Conservation (phyloP, 495 filamentous ascomycete species). For the Xylaria nigripes region DNA sequence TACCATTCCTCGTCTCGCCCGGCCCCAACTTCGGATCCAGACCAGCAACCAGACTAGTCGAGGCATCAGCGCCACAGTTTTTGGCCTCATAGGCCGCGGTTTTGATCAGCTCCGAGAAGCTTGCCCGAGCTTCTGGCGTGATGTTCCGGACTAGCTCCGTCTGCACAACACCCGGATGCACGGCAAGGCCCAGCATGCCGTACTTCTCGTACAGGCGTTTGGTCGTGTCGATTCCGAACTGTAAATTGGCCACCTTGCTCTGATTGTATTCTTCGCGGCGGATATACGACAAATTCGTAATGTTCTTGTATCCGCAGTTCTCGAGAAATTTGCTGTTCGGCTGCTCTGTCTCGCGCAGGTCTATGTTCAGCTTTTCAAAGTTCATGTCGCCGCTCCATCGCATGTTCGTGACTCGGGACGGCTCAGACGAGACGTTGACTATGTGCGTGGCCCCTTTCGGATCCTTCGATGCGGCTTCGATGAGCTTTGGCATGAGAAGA, state of each 20-base stretch:
- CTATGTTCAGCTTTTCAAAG: conserved; percentile 33
- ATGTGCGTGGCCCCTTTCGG: conserved; percentile 33
- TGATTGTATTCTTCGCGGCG: conserved; percentile 39
- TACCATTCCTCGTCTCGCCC: conserved; percentile 18
- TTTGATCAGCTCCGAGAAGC: neutral
- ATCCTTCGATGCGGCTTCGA: conserved; percentile 28
- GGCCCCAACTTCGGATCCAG: conserved; percentile 34
- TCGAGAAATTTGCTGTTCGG: conserved; percentile 23
- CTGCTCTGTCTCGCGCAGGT: conserved; percentile 32
- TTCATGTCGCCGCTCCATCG: conserved; percentile 40
- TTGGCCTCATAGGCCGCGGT: conserved; percentile 14
- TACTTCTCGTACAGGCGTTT: conserved; percentile 26
- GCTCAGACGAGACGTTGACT: conserved; percentile 37
- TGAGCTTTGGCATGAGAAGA: conserved; percentile 38
- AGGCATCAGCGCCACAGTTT: conserved; percentile 29
- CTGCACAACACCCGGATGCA: conserved; percentile 37
- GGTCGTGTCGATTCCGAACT: conserved; percentile 37
- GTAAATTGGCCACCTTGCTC: conserved; percentile 46
- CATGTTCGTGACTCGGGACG: conserved; percentile 21
- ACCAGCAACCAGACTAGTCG: conserved; percentile 39
- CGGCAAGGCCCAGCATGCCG: conserved; percentile 27
- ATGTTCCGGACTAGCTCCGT: conserved; percentile 27
- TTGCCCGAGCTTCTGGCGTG: conserved; percentile 9
- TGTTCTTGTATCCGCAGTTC: conserved; percentile 26
- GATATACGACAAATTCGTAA: conserved; percentile 31